These are phyloP conservation scores for Miscanthus sacchariflorus DNA, from an alignment of 202 grass and related monocot genomes.

Conservation along the genomic window DNA sequence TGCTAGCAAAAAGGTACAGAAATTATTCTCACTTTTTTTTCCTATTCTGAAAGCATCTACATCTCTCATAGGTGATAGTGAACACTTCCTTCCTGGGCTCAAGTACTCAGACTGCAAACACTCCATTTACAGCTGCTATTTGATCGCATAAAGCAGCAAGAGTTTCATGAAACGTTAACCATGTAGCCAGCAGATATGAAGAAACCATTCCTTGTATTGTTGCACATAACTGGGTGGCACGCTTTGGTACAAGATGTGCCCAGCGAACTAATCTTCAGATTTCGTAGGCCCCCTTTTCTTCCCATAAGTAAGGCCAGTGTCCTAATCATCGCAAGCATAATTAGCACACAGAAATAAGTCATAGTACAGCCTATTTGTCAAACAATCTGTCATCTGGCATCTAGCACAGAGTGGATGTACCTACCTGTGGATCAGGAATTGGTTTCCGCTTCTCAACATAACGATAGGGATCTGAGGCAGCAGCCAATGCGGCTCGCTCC, in stretches of 20 bases:
- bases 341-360: constrained; percentile 26
- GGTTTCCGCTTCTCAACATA: constrained; percentile 97
- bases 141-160: constrained; percentile 17
- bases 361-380: neutral
- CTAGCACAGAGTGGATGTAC: neutral
- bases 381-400: neutral
- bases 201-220: constrained; percentile 25
- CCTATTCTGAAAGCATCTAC: constrained; percentile 25
- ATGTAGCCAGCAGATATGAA: constrained; percentile 2
- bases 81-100: neutral
- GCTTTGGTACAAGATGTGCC: constrained; percentile 29
- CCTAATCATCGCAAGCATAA: constrained; percentile 52
- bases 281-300: constrained; percentile 73
- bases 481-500: constrained; percentile 84
- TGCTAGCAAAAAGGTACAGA: neutral
- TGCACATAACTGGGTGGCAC: neutral
- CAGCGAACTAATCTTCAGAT: constrained; percentile 51
- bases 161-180: constrained; percentile 5
- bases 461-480: constrained; percentile 78
- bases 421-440: constrained; percentile 94
- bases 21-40: neutral
- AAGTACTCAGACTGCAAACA: constrained; percentile 18
- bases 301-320: constrained; percentile 88
- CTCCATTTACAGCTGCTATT: constrained; percentile 11
- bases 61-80: constrained; percentile 19